Percentiles rank a stretch among this genome's conserved stretches.
phyloP scores from a whole-genome alignment of 768 basidiomycete species.

The Tulasnella sp. region DNA sequence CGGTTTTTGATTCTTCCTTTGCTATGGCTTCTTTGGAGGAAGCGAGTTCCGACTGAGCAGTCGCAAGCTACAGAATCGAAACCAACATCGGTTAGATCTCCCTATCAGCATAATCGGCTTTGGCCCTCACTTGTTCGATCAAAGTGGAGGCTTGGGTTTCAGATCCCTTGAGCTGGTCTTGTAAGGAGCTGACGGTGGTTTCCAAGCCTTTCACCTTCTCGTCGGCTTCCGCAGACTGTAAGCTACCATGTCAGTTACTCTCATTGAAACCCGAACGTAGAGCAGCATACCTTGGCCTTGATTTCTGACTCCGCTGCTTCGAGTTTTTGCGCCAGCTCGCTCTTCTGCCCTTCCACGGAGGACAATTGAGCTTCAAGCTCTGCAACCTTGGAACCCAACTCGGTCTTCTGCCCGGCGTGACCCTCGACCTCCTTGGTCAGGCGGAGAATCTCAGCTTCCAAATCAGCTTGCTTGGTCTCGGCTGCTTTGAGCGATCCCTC shows the following conservation, averaged over 20 bases:
- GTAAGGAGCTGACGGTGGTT: not conserved
- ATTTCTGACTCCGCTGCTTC: not conserved
- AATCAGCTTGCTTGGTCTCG: not conserved
- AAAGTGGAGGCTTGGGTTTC: not conserved
- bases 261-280: not conserved
- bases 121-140: constrained; percentile 1
- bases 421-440: constrained; percentile 9
- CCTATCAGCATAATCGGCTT: not conserved
- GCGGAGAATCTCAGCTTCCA: not conserved
- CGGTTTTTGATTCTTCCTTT: not conserved
- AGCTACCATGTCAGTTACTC: not conserved
- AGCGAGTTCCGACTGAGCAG: constrained; percentile 1
- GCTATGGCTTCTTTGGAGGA: not conserved
- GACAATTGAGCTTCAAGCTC: not conserved
- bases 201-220: constrained; percentile 10
- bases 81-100: not conserved
- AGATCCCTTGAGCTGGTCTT: constrained; percentile 15
- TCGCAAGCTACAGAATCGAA: not conserved
- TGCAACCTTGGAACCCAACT: not conserved
- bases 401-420: not conserved
- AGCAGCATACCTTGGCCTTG: not conserved
- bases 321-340: not conserved
- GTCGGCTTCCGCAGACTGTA: not conserved
- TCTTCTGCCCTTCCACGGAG: constrained; percentile 7
- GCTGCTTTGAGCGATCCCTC: not conserved